Conservation (phyloP, 345 rosid genomes). For the Salix purpurea region DNA sequence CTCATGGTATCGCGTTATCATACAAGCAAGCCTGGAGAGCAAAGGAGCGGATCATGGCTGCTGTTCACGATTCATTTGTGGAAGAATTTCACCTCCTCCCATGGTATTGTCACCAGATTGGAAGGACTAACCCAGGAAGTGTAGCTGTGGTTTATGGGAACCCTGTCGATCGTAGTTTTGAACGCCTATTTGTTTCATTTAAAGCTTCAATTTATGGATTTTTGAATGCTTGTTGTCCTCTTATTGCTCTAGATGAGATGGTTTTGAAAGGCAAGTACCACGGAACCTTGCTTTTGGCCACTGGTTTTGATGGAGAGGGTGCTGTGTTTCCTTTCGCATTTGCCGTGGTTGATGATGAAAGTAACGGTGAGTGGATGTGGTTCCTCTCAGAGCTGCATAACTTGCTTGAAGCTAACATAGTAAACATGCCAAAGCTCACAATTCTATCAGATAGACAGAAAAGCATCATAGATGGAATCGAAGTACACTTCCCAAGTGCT, state of each 20-base stretch:
- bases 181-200: conserved; percentile 21
- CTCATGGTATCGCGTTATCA: conserved; percentile 80
- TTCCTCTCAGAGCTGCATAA: conserved; percentile 20
- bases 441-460: conserved; percentile 23
- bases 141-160: conserved; percentile 20
- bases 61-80: conserved; percentile 17
- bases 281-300: conserved; percentile 21
- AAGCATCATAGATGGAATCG: conserved; percentile 13
- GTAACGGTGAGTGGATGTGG: conserved; percentile 21
- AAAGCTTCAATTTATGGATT: conserved; percentile 28
- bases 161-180: conserved; percentile 12
- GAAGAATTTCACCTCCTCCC: conserved; percentile 20
- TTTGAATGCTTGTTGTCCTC: conserved; percentile 20
- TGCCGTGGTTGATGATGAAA: conserved; percentile 21
- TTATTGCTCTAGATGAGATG: conserved; percentile 14
- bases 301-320: conserved; percentile 29
- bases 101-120: conserved; percentile 19
- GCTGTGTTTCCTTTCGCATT: conserved; percentile 22
- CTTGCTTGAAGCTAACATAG: conserved; percentile 20
- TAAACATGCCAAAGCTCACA: conserved; percentile 26
- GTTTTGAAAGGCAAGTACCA: conserved; percentile 36
- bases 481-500: conserved; percentile 19
- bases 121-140: conserved; percentile 24
- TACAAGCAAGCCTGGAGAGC: conserved; percentile 99
- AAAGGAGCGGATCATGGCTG: conserved; percentile 42